These are phyloP conservation scores for Coniferiporia weirii DNA, from an alignment of 1,284 basidiomycete species.

Conservation along the genomic window DNA sequence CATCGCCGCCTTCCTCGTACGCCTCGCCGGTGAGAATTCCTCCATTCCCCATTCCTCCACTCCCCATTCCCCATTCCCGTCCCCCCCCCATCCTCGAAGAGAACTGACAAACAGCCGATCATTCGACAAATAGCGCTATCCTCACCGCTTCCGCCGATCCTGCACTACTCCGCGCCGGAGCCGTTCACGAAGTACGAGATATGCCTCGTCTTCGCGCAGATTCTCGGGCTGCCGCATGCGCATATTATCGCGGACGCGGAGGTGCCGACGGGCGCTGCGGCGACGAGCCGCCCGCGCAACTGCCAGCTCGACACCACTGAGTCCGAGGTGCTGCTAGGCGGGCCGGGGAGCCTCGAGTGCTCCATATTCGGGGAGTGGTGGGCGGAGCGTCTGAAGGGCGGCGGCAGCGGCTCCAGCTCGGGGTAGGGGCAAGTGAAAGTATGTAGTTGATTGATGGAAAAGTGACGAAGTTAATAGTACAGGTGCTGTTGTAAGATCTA, in stretches of 20 bases:
- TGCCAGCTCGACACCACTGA: constrained; percentile 65
- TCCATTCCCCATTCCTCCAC: not conserved
- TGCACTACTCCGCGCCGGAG: constrained; percentile 74
- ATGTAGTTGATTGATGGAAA: not conserved
- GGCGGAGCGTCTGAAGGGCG: constrained; percentile 34
- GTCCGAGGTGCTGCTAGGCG: constrained; percentile 55
- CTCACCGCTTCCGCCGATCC: constrained; percentile 50
- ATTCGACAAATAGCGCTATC: constrained; percentile 28
- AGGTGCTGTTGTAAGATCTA: not conserved
- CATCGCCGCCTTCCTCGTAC: constrained; percentile 69
- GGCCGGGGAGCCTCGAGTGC: constrained; percentile 49
- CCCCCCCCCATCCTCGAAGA: not conserved
- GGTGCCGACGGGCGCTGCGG: constrained; percentile 52
- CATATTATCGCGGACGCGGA: constrained; percentile 67
- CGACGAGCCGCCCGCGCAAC: constrained; percentile 64
- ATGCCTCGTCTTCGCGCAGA: constrained; percentile 65
- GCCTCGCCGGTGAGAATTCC: constrained; percentile 45
- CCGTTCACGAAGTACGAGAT: constrained; percentile 85
- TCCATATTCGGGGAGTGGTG: constrained; percentile 76
- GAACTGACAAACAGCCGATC: too few species aligned
- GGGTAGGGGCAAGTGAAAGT: not conserved
- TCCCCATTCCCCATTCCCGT: not conserved
- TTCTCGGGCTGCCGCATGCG: constrained; percentile 56
- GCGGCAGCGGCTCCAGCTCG: not conserved
- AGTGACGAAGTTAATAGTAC: not conserved